phyloP scores from a whole-genome alignment of 2,329 filamentous ascomycete genomes.

The Paraconiothyrium sp. region DNA sequence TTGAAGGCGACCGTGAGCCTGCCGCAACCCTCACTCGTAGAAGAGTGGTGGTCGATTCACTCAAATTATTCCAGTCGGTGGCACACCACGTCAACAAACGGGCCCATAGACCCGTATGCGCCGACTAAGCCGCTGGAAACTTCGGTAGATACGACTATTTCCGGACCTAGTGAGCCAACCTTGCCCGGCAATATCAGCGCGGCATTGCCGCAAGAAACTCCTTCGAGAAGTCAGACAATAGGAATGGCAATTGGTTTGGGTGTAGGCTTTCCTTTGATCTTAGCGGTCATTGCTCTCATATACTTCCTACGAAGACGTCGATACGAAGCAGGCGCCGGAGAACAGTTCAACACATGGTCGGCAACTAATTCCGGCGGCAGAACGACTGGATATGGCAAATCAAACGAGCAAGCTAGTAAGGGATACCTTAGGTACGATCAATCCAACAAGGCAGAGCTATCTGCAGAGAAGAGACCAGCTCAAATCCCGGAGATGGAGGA shows the following conservation, averaged over 20 bases:
- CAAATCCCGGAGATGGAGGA: conserved; percentile 15
- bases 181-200: neutral
- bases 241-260: conserved; percentile 17
- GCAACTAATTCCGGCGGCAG: neutral
- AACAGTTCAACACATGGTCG: neutral
- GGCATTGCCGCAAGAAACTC: neutral
- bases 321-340: neutral
- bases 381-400: neutral
- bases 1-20: conserved; percentile 18
- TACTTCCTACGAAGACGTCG: conserved; percentile 15
- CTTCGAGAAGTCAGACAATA: neutral
- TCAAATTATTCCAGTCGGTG: conserved; percentile 11
- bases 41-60: conserved; percentile 18
- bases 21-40: conserved; percentile 6
- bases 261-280: conserved; percentile 14
- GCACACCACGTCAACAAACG: neutral
- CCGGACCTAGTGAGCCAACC: neutral
- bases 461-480: conserved; percentile 12
- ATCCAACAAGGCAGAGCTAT: conserved; percentile 19
- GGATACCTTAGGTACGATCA: conserved; percentile 6
- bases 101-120: neutral
- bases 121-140: neutral
- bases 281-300: conserved; percentile 13
- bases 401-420: neutral
- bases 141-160: neutral